Evolutionary conservation across 257 asterid genomes (phyloP).

Genomic region (Marsdenia floribunda): DNA sequence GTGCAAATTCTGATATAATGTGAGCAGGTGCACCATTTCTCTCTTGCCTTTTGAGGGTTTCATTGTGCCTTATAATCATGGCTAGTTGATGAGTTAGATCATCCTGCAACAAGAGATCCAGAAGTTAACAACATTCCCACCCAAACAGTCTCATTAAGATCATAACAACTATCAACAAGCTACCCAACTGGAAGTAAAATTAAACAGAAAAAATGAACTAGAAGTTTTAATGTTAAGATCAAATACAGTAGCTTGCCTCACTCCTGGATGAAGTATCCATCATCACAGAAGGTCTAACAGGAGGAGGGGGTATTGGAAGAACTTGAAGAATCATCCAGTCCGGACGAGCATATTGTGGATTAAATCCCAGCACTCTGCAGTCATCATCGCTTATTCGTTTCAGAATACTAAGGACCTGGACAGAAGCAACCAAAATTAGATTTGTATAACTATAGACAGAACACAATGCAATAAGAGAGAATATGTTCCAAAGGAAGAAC

Average conservation of each 20-base stretch:
- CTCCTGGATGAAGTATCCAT: conserved; percentile 99
- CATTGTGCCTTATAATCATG: conserved; percentile 94
- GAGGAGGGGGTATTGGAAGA: conserved; percentile 99
- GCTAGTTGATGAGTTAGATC: conserved; percentile 99
- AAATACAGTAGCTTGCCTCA: conserved; percentile 56
- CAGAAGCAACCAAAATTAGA: conserved; percentile 8
- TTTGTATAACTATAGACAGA: neutral
- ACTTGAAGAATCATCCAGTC: conserved; percentile 99
- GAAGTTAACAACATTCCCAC: conserved; percentile 18
- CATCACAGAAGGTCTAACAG: conserved; percentile 99
- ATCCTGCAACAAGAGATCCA: conserved; percentile 56
- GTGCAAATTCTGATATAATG: conserved; percentile 96
- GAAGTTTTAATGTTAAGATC: conserved; percentile 11
- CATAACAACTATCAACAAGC: neutral
- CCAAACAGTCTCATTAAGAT: no score
- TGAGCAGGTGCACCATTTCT: conserved; percentile 99
- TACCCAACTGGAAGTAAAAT: neutral
- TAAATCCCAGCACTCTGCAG: conserved; percentile 68
- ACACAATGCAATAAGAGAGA: neutral
- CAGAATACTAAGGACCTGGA: conserved; percentile 85
- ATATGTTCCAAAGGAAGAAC: neutral
- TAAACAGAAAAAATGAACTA: neutral
- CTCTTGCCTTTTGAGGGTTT: conserved; percentile 92
- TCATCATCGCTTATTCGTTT: conserved; percentile 95
- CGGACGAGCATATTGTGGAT: conserved; percentile 94